These are phyloP conservation scores for Termitomyces eurrhizus DNA, from an alignment of 768 basidiomycete species.

Conservation along the genomic window DNA sequence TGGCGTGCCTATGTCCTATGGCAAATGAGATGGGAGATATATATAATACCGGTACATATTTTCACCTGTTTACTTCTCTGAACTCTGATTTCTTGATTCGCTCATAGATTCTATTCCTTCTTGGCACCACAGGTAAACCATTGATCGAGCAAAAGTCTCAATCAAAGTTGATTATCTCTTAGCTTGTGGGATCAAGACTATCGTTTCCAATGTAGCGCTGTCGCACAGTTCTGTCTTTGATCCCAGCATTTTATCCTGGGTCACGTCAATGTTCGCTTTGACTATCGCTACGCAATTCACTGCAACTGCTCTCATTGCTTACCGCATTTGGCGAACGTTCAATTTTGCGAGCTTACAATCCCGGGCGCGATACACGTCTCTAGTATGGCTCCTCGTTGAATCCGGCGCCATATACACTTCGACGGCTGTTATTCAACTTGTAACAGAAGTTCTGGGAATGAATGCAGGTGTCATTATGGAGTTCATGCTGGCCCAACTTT, in stretches of 20 bases:
- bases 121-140: slow-evolving; percentile 21
- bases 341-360: slow-evolving; percentile 5
- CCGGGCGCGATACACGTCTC: slow-evolving; percentile 16
- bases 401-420: slow-evolving; percentile 24
- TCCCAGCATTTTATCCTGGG: slow-evolving; percentile 22
- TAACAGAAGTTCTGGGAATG: slow-evolving; percentile 5
- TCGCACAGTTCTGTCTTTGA: slow-evolving; percentile 23
- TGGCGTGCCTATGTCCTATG: slow-evolving; percentile 27
- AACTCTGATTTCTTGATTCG: neutral
- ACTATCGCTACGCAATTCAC: slow-evolving; percentile 25
- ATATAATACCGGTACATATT: slow-evolving; percentile 18
- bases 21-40: slow-evolving; percentile 19
- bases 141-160: neutral
- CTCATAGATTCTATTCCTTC: slow-evolving; percentile 15
- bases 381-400: slow-evolving; percentile 23
- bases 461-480: slow-evolving; percentile 24
- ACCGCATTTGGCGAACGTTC: slow-evolving; percentile 20
- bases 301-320: slow-evolving; percentile 21
- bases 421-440: slow-evolving; percentile 20
- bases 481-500: slow-evolving; percentile 22
- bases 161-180: neutral
- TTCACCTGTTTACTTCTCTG: neutral
- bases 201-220: slow-evolving; percentile 11
- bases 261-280: slow-evolving; percentile 23
- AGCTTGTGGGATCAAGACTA: slow-evolving; percentile 25